Base-by-base conservation (phyloP, 768 basidiomycete genomes). In the Phlebiopsis gigantea region DNA sequence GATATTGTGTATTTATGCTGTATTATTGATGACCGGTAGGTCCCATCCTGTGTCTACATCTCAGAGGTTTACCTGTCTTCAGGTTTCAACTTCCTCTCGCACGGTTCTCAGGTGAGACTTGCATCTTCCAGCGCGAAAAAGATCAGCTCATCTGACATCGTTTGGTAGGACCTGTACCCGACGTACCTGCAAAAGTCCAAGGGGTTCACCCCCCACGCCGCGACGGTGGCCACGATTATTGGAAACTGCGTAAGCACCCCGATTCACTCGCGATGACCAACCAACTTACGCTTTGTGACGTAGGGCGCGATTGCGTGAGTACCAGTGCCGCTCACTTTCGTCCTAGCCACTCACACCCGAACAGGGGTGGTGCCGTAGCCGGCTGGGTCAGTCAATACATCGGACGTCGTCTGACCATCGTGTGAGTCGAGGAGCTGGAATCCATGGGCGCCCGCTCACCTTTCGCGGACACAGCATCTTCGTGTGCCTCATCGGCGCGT, bases 371-470 rank as follows among this genome's bases (percentile, higher is more conserved):
- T 53, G 75, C 72, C 12, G 74, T 91, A 55, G 90, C 89, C 17
- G 91, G 91, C 5, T 84, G 70, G 68, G 62, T 77, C 10, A 87
- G 84, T 34, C 92, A 94, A 65, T 85, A 86, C 66, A 68, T 90
- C 58, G 93, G 93, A 19, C 82, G 93, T 44, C 78, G 93, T n/a
- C 74, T 94, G 52, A 90, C 90, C 9, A 90, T 91, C 64, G 73
- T 92, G 67, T 65, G 53, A 21, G 64, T 55, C 26, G n/a, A n/a
- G 7, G 44, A 21, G 14, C 21, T 24, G 12, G 25, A 4, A 22
- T 49, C 14, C 55, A 30, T 34, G 42, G 39, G n/a, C 44, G 42
- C 45, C 10, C 46, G 17, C 26, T 44, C 19, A 39, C 53, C 51
- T 25, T 57, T 42, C n/a, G n/a, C 47, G 4, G 17, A 28, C n/a